phyloP scores from a whole-genome alignment of 148 eudicot genomes.

The Fagopyrum tataricum region DNA sequence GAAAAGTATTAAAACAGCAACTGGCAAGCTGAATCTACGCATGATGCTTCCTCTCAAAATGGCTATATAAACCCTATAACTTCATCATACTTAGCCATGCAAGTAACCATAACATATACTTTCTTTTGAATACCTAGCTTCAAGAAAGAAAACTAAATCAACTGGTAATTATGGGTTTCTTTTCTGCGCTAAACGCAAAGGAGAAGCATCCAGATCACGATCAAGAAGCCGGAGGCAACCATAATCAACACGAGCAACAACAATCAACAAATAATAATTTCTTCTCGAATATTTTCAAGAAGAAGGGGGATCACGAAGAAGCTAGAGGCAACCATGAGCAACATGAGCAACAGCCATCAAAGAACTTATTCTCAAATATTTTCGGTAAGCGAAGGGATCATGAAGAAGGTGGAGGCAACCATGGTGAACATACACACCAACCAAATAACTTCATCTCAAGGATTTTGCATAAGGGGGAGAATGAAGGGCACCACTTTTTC shows the following conservation, averaged over 20 bases:
- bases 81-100: neutral
- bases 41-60: neutral
- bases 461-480: no score
- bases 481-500: neutral
- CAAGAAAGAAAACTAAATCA: neutral
- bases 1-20: neutral
- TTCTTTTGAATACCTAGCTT: neutral
- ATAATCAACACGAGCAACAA: neutral
- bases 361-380: neutral
- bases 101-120: neutral
- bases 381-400: neutral
- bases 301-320: neutral
- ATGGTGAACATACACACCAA: neutral
- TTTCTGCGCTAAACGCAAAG: neutral
- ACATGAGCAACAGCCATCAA: neutral
- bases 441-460: neutral
- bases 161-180: neutral
- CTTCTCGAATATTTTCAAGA: neutral
- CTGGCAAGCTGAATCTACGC: neutral
- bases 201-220: neutral
- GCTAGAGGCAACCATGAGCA: neutral
- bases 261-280: neutral
- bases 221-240: neutral
- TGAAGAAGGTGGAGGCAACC: neutral
- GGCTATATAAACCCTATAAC: conserved; percentile 1